Evolutionary conservation across 2,329 filamentous ascomycete species (phyloP).

Genomic region (Elsinoe ampelina): DNA sequence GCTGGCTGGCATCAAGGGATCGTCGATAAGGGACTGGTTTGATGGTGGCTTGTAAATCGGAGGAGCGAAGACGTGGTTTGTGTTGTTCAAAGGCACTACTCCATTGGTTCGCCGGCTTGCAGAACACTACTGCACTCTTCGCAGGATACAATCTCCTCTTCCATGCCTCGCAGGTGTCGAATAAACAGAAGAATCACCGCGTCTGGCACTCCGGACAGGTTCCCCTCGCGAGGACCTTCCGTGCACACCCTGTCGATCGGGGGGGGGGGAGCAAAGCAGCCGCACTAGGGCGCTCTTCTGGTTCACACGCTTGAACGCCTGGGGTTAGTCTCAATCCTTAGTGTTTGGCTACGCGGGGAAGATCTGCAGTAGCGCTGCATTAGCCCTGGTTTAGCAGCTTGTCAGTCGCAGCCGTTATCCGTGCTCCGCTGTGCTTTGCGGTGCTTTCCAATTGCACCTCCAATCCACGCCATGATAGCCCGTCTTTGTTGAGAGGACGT

Average conservation of each 20-base stretch:
- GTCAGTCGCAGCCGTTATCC: background rate
- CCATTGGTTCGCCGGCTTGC: background rate
- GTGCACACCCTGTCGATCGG: slow-evolving; percentile 3
- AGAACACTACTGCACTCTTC: background rate
- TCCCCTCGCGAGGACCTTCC: background rate
- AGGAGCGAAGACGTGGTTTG: background rate
- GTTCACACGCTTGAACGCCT: slow-evolving; percentile 1
- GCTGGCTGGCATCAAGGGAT: background rate
- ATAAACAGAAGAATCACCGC: background rate
- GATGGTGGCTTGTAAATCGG: background rate
- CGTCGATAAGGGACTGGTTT: slow-evolving; percentile 1
- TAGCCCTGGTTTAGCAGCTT: background rate
- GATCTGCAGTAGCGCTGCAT: background rate
- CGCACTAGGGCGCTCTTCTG: background rate
- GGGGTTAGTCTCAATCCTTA: slow-evolving; percentile 1
- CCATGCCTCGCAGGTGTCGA: slow-evolving; percentile 3
- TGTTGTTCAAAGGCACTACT: background rate
- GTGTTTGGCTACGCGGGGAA: slow-evolving; percentile 4
- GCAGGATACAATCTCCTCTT: background rate
- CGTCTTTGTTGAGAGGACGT: background rate
- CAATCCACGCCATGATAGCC: background rate
- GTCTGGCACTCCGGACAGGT: no score
- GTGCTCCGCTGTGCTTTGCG: background rate
- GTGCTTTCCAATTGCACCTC: background rate
- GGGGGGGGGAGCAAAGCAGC: background rate